Percentiles rank a stretch among this genome's conserved stretches.
Evolutionary conservation across 2,329 filamentous ascomycete genomes (phyloP).

Genomic region (Aspergillus bombycis): DNA sequence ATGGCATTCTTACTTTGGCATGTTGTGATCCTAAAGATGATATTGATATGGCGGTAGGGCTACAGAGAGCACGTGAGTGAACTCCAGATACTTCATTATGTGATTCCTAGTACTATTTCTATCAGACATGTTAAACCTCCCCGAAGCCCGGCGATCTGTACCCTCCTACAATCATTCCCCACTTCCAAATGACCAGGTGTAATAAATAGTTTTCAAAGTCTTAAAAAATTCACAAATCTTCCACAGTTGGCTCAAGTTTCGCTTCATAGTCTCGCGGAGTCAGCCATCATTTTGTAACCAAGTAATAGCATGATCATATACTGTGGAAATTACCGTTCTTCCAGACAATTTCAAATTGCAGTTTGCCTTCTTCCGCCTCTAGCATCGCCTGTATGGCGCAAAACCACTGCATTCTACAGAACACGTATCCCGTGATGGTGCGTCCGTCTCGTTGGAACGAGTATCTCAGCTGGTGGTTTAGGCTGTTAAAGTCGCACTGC

Average conservation of each 20-base stretch:
- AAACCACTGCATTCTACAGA: not conserved
- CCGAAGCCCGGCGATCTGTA: accelerated
- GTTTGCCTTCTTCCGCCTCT: accelerated
- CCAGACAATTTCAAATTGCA: accelerated
- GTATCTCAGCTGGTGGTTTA: not conserved
- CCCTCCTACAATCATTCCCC: not conserved
- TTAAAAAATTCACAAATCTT: not conserved
- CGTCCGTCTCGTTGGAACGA: accelerated
- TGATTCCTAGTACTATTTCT: not conserved
- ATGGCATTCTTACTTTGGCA: not conserved
- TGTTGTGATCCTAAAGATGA: not conserved
- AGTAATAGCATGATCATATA: not conserved
- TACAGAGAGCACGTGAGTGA: not conserved
- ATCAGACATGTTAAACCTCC: not conserved
- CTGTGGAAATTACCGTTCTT: not conserved
- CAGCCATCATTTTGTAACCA: accelerated
- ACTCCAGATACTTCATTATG: not conserved
- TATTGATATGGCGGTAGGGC: not conserved
- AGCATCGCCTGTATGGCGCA: not conserved
- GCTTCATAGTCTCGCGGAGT: not conserved
- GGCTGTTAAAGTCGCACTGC: not conserved
- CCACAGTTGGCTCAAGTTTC: no score
- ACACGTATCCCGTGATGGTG: not conserved
- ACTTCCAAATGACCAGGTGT: not conserved
- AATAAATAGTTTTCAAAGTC: accelerated